Evolutionary conservation across 2,329 filamentous ascomycete genomes (phyloP), one percentile per base, ranked within the genome.

Genomic region (Leptographium radiaticola): DNA sequence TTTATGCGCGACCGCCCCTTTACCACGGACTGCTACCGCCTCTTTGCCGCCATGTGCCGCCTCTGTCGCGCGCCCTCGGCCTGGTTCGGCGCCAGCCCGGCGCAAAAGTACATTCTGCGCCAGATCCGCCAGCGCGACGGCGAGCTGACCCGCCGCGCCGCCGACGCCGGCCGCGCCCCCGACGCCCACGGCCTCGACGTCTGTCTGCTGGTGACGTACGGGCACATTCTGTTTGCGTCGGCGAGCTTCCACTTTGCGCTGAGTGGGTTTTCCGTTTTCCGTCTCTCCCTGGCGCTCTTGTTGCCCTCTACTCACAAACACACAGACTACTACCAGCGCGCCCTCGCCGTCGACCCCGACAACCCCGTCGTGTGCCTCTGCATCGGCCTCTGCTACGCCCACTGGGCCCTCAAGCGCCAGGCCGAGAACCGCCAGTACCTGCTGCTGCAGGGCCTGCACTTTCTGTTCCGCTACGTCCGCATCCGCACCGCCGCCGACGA

Each of bases 111-210:
- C 64, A 83, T 97, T 62, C 75, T 96, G 55, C 83, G 93, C 6
- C 89, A 95, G 68, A 87, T 98, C 68, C 94, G 95, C 67, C 81
- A 83, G 4, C 87, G 95, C 72, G 93, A 98, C 67, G 84, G 79
- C 58, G 71, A 73, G 6, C 73, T 86, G 48, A 75, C 95, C 53
- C 83, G 90, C 6, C 87, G 93, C 67, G 86, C 96, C 68, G 93
- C 94, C 67, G 81, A 82, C 4, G 87, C 94, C 71, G 90, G 96
- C 4, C 33, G 15, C 16, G 47, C 39, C 4, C n/a, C 65, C 58
- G 71, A 68, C 53, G 67, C 49, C 15, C 43, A 53, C 60, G 45
- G 36, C 57, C 75, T 94, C 57, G 90, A 97, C 65, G 79, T 89
- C 9, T 85, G 84, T 31, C 75, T 97, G 11, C 76, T 98, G 13